Conservation (phyloP, 2,329 filamentous ascomycete species). For the Dactylellina leptospora region DNA sequence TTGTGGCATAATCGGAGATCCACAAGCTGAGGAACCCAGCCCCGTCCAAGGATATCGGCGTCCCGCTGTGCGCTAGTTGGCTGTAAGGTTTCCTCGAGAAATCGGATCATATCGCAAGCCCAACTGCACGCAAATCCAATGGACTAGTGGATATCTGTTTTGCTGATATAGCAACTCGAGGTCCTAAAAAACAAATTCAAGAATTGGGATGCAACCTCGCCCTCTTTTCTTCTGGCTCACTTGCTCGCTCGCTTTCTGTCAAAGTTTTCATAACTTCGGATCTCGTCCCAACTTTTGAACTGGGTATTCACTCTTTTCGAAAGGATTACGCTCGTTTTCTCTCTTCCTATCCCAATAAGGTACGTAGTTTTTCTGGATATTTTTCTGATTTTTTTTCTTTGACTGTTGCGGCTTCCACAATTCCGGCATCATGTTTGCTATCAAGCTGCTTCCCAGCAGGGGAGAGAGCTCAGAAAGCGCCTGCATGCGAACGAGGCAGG, state of each 20-base stretch:
- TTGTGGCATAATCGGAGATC: constrained; percentile 36
- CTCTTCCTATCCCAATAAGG: constrained; percentile 22
- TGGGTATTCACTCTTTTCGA: constrained; percentile 17
- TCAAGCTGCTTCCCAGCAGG: background rate
- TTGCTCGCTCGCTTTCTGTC: constrained; percentile 23
- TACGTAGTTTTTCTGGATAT: constrained; percentile 13
- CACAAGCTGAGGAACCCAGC: constrained; percentile 46
- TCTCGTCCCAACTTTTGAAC: constrained; percentile 20
- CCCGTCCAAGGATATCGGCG: constrained; percentile 44
- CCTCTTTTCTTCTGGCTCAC: constrained; percentile 18
- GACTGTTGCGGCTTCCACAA: constrained; percentile 7
- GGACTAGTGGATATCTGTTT: constrained; percentile 37
- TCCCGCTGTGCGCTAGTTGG: constrained; percentile 27
- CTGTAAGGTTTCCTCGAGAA: constrained; percentile 35
- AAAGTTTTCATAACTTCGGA: constrained; percentile 27
- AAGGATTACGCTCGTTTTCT: constrained; percentile 47
- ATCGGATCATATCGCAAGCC: constrained; percentile 53
- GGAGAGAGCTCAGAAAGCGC: constrained; percentile 15
- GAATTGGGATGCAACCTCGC: constrained; percentile 31
- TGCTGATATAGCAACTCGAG: constrained; percentile 47
- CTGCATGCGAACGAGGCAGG: constrained; percentile 38
- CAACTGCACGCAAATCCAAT: constrained; percentile 34
- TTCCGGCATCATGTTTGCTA: constrained; percentile 34
- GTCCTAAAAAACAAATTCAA: constrained; percentile 13
- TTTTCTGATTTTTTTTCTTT: background rate